Evolutionary conservation across 1,139 yeast genomes (phyloP).

Genomic region (Hansenula anomala): DNA sequence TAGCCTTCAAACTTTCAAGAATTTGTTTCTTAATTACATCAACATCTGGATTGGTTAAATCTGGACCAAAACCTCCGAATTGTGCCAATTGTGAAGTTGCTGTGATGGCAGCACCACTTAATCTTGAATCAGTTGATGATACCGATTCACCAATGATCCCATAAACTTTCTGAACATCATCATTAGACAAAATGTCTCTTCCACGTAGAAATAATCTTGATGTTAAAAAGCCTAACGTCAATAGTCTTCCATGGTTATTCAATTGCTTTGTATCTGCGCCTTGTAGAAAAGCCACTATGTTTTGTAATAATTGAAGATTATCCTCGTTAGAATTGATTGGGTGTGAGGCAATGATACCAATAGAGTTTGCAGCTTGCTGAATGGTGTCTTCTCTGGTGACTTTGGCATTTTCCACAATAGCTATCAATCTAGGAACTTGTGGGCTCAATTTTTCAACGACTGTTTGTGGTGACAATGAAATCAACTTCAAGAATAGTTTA

Average conservation of each 20-base stretch:
- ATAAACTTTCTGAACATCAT: conserved; percentile 4
- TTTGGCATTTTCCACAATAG: conserved; percentile 21
- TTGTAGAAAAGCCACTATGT: conserved; percentile 5
- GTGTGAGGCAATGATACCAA: conserved; percentile 57
- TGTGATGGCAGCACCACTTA: conserved; percentile 34
- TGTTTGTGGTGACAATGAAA: conserved; percentile 24
- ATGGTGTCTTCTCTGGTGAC: conserved; percentile 19
- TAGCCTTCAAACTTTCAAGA: conserved; percentile 31
- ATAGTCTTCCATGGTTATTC: conserved; percentile 24
- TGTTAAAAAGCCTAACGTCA: conserved; percentile 42
- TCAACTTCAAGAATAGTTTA: conserved; percentile 22
- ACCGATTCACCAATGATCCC: conserved; percentile 16
- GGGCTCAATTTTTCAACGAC: conserved; percentile 19
- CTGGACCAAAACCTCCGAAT: conserved; percentile 51
- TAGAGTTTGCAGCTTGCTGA: conserved; percentile 36
- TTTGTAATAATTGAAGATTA: conserved; percentile 12
- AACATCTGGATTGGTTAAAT: conserved; percentile 13
- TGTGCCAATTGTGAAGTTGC: conserved; percentile 52
- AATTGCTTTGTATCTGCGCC: conserved; percentile 5
- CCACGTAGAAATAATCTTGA: conserved; percentile 46
- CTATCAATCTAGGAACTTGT: conserved; percentile 17
- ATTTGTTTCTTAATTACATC: conserved; percentile 23
- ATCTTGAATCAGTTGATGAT: conserved; percentile 9
- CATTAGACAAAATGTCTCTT: conserved; percentile 22
- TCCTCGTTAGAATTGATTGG: conserved; percentile 22